phyloP scores from a whole-genome alignment of 352 stramenopile genomes.

The Thalassiosira exigua region DNA sequence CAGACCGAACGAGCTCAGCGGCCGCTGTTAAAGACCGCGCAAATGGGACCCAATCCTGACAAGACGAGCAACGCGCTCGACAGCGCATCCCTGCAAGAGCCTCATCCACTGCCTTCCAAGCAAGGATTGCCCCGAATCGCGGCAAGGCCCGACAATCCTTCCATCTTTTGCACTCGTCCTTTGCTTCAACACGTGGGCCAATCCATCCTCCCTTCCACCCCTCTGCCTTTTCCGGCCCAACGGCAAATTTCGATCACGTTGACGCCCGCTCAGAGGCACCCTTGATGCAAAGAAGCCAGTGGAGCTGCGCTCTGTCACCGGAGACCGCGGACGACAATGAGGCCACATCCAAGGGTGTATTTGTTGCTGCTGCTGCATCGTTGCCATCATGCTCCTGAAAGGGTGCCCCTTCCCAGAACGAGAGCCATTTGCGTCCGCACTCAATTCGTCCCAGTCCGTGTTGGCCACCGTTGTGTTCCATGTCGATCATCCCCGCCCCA shows the following conservation, averaged over 20 bases:
- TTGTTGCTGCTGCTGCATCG: too few species aligned
- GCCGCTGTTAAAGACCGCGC: conserved; percentile 43
- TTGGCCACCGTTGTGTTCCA: too few species aligned
- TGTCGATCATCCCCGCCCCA: too few species aligned
- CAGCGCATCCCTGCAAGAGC: conserved; percentile 19
- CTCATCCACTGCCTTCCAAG: conserved; percentile 1
- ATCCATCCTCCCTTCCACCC: conserved; percentile 55
- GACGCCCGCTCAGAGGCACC: conserved; percentile 11
- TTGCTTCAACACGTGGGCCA: conserved; percentile 28
- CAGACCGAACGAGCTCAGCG: conserved; percentile 43
- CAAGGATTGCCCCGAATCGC: conserved; percentile 37
- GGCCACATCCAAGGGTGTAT: too few species aligned
- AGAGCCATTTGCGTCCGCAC: too few species aligned
- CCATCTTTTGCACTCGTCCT: conserved; percentile 53
- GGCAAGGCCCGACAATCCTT: conserved; percentile 46
- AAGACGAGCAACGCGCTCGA: conserved; percentile 48
- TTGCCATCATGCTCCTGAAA: too few species aligned
- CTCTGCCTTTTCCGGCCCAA: conserved; percentile 34
- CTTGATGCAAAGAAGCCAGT: too few species aligned
- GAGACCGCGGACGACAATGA: too few species aligned
- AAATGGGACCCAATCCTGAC: conserved; percentile 53
- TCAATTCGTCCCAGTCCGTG: too few species aligned
- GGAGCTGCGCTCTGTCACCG: too few species aligned
- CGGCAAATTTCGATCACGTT: conserved; percentile 52
- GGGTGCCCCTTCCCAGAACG: too few species aligned